Evolutionary conservation across 2,329 filamentous ascomycete genomes (phyloP).

Genomic region (Monosporascus cannonballus): DNA sequence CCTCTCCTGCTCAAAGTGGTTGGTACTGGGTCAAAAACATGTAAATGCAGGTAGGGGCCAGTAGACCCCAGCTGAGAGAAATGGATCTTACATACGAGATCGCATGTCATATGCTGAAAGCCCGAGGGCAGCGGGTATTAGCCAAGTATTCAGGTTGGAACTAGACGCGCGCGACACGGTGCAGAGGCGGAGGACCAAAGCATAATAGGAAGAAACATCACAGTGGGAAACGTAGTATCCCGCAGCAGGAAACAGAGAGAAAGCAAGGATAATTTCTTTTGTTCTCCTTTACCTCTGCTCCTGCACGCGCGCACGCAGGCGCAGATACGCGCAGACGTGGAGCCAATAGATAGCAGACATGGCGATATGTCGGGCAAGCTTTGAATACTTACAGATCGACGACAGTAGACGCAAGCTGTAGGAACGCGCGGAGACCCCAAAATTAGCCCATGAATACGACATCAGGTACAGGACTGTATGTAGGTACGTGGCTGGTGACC

Average conservation of each 20-base stretch:
- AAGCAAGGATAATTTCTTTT: conserved; percentile 6
- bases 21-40: conserved; percentile 29
- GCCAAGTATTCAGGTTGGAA: conserved; percentile 28
- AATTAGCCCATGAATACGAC: conserved; percentile 29
- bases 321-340: conserved; percentile 23
- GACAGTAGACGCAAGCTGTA: conserved; percentile 82
- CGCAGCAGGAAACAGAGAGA: conserved; percentile 7
- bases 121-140: conserved; percentile 37
- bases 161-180: conserved; percentile 1
- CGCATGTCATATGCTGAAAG: conserved; percentile 82
- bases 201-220: background rate
- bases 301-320: conserved; percentile 13
- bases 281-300: conserved; percentile 3
- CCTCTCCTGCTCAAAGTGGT: conserved; percentile 60
- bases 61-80: conserved; percentile 19
- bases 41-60: conserved; percentile 20
- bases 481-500: conserved; percentile 3
- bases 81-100: conserved; percentile 62
- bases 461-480: background rate
- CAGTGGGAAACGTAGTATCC: conserved; percentile 5
- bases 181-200: background rate
- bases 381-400: conserved; percentile 71
- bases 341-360: conserved; percentile 23
- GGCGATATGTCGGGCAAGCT: conserved; percentile 22
- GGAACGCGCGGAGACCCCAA: conserved; percentile 31